Base-by-base conservation (phyloP, 2,329 filamentous ascomycete species). In the Pseudogymnoascus sp. region DNA sequence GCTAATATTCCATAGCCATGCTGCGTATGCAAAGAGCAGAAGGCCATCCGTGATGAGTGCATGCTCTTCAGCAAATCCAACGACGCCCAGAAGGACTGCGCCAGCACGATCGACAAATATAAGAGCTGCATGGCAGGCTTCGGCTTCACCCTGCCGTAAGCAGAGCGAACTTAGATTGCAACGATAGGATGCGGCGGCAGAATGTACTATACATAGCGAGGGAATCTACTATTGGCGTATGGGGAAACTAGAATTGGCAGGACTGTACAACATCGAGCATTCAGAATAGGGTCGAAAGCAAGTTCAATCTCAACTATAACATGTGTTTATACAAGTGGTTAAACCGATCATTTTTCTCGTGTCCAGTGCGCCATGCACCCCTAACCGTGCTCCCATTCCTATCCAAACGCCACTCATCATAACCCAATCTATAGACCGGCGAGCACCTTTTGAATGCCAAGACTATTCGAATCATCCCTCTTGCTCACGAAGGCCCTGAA, bases 21-120 rank as follows among this genome's bases (percentile, higher is more conserved):
- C 84, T 97, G 95, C 75, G 95, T 97, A 31, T 99, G 95, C 85
- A 97, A 93, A 74, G 86, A 95, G 50, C 92, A 99, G 77, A 99
- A 99, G 77, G 82, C 90, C 40, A 84, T 84, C 70, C 91, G 95
- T 67, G 95, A 99, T 79, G 93, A 99, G 78, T 99, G 95, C 82
- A 97, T 99, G 93, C 89, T 99, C 63, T 97, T 97, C 80, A 96
- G 91, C 63, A 92, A 85, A 67, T 83, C 90, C 65, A 82, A 87
- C 72, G 89, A 97, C 73, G 91, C 95, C 40, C 84, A 90, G 71
- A 82, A 85, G 72, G 92, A 96, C 72, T 99, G 95, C 82, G 83
- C 87, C 76, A 83, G 87, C 61, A 83, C 91, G 66, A 89, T 99
- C 67, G 85, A 91, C 29, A 86, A 90, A 74, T 99, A 99, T 80